phyloP scores from a whole-genome alignment of 139 green algal species.

The Yamagishiella unicocca region DNA sequence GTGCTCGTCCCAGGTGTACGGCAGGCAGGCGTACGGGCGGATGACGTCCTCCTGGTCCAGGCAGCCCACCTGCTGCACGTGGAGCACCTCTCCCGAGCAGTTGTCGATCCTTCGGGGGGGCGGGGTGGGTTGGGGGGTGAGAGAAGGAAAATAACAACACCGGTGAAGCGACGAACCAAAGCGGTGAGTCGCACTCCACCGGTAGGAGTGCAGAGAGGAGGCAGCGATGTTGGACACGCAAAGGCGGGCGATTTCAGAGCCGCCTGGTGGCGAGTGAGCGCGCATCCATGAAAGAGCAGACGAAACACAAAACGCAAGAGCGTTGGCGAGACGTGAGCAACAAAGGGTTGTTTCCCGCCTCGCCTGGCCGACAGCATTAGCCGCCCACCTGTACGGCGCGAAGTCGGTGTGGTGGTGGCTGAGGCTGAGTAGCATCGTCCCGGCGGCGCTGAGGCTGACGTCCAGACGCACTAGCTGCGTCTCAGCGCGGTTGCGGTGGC shows the following conservation, averaged over 20 bases:
- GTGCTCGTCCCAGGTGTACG: conserved; percentile 92
- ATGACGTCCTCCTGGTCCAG: conserved; percentile 84
- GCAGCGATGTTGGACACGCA: too few relatives aligned
- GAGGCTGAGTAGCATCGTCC: conserved; percentile 61
- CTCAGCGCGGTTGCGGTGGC: conserved; percentile 70
- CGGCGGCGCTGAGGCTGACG: conserved; percentile 47
- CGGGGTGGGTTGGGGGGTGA: conserved; percentile 4
- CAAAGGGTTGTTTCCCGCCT: too few relatives aligned
- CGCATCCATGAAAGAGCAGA: too few relatives aligned
- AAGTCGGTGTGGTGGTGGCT: conserved; percentile 68
- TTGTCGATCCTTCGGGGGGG: conserved; percentile 82
- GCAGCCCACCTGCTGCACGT: conserved; percentile 74
- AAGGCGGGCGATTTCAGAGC: too few relatives aligned
- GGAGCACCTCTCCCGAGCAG: conserved; percentile 79
- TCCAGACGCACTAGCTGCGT: conserved; percentile 82
- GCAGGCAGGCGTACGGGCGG: conserved; percentile 82
- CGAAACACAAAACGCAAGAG: too few relatives aligned
- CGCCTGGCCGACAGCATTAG: too few relatives aligned
- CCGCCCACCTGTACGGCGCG: conserved; percentile 40
- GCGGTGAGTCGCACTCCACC: too few relatives aligned
- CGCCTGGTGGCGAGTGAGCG: too few relatives aligned
- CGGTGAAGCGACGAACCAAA: too few relatives aligned
- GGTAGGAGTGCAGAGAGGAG: too few relatives aligned
- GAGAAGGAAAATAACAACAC: too few relatives aligned
- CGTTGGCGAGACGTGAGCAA: too few relatives aligned